These are phyloP conservation scores for Pythium brachiatum DNA, from an alignment of 352 stramenopile species.

Conservation along the genomic window DNA sequence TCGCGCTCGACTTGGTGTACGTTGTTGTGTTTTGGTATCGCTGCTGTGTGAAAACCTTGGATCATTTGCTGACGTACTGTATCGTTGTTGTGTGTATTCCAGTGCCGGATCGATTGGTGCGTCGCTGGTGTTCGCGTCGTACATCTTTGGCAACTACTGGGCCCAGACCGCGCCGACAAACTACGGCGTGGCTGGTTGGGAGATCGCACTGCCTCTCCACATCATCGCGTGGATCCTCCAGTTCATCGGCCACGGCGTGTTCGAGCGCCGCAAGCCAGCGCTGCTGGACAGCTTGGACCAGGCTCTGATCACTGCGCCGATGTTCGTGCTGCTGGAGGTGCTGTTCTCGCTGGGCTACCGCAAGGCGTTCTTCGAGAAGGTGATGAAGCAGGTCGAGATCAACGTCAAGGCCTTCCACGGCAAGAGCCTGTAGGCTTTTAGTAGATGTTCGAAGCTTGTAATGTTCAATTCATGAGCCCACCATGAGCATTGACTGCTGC, in stretches of 20 bases:
- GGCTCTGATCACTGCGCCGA: slow-evolving; percentile 43
- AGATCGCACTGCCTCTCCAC: slow-evolving; percentile 37
- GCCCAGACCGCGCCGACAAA: slow-evolving; percentile 13
- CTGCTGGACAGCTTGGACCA: slow-evolving; percentile 63
- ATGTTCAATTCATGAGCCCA: too few species aligned
- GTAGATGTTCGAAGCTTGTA: background rate
- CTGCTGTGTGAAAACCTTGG: too few species aligned
- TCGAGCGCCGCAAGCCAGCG: slow-evolving; percentile 53
- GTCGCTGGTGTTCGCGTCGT: slow-evolving; percentile 31
- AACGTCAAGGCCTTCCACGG: slow-evolving; percentile 41
- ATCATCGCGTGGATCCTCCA: slow-evolving; percentile 47
- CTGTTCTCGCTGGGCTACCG: slow-evolving; percentile 49
- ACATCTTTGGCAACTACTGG: slow-evolving; percentile 36
- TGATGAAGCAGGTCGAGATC: slow-evolving; percentile 39
- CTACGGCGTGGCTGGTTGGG: slow-evolving; percentile 33
- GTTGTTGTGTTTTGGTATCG: background rate
- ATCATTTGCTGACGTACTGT: background rate
- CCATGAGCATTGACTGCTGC: too few species aligned
- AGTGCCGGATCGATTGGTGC: slow-evolving; percentile 35
- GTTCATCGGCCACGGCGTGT: slow-evolving; percentile 60
- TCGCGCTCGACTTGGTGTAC: slow-evolving; percentile 36
- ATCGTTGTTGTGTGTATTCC: background rate
- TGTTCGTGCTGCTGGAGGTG: slow-evolving; percentile 64
- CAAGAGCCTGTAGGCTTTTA: slow-evolving; percentile 21
- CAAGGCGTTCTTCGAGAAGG: slow-evolving; percentile 32